phyloP scores from a whole-genome alignment of 2,329 filamentous ascomycete genomes.

The Fusarium chlamydosporum region DNA sequence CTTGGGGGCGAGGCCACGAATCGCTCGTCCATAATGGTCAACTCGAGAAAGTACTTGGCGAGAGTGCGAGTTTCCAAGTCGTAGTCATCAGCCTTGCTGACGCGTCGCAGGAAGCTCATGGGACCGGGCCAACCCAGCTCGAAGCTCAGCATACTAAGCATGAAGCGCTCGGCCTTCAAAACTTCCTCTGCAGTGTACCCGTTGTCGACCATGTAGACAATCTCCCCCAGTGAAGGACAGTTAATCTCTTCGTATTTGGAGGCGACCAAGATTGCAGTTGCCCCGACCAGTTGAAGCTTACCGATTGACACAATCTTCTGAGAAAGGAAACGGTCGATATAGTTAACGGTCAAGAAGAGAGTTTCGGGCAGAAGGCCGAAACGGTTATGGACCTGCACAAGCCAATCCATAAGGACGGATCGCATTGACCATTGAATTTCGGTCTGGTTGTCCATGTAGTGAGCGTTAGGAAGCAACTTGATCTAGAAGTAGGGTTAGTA shows the following conservation, averaged over 20 bases:
- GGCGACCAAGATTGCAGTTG: constrained; percentile 94
- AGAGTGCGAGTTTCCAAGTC: constrained; percentile 94
- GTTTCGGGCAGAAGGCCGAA: constrained; percentile 95
- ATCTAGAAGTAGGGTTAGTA: constrained; percentile 63
- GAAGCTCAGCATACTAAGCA: constrained; percentile 96
- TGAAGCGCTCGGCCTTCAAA: constrained; percentile 96
- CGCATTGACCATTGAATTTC: constrained; percentile 99
- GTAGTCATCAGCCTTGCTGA: constrained; percentile 99
- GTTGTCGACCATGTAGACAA: constrained; percentile 97
- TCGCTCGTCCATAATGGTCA: constrained; percentile 97
- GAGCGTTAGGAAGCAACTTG: constrained; percentile 85
- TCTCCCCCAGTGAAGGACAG: constrained; percentile 93
- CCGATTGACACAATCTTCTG: constrained; percentile 94
- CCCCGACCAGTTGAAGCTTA: constrained; percentile 95
- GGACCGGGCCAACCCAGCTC: constrained; percentile 98
- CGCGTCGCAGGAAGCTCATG: constrained; percentile 96
- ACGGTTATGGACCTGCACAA: constrained; percentile 94
- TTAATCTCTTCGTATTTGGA: constrained; percentile 99
- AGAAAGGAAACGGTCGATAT: constrained; percentile 95
- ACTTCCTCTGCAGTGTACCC: constrained; percentile 93
- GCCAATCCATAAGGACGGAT: constrained; percentile 96
- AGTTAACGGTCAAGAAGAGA: constrained; percentile 94
- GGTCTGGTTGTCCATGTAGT: constrained; percentile 98
- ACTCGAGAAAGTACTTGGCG: constrained; percentile 97
- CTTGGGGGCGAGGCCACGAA: constrained; percentile 93